Evolutionary conservation across 23 red algal genomes (phyloP), one percentile per base, ranked within the genome.

Genomic region (Gracilaria domingensis): DNA sequence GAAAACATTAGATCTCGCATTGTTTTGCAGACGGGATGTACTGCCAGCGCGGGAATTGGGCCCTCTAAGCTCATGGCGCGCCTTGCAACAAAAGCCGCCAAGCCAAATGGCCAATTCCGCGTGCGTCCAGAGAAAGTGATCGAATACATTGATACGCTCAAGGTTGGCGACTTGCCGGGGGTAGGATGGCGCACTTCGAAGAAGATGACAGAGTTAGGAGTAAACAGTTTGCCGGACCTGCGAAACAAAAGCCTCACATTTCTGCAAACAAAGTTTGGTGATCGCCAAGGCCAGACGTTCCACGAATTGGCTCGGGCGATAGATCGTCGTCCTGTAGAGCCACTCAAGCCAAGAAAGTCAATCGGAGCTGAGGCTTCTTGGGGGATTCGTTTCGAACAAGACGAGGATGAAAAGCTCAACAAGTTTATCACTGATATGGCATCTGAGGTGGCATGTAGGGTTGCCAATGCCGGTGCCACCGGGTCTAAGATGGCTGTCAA

Each of bases 1-100:
- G 32, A 79, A 55, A 76, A 76, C 23, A 72, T 99, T 30, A 90
- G 97, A 65, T 53, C 55, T 58, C 55, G 80, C 8, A 99, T 99
- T 66, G n/a, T 62, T 26, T 35, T 37, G 49, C 74, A 50, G n/a
- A 95, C 94, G 0, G 97, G 97, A 39, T 96, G 94, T 37, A 85
- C 90, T 16, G 94, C 97, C 26, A 96, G 94, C 21, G 94, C 94
- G 23, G 97, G 97, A 38, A 96, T 99, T 79, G 97, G 97, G 20
- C 72, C 80, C 26, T 96, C 93, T 65, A 96, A 94, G 72, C 80
- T 96, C 32, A 77, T 99, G 11, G 97, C 97, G 4, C 86, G 97
- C 18, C 62, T 99, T 36, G 97, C 97, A 7, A 99, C 97, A 40
- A 89, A 83, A 53, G 77, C 82, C 21, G 97, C 90, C 9, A 99